Evolutionary conservation across 2,329 filamentous ascomycete species (phyloP).

Genomic region (Pseudocercospora fijiensis): DNA sequence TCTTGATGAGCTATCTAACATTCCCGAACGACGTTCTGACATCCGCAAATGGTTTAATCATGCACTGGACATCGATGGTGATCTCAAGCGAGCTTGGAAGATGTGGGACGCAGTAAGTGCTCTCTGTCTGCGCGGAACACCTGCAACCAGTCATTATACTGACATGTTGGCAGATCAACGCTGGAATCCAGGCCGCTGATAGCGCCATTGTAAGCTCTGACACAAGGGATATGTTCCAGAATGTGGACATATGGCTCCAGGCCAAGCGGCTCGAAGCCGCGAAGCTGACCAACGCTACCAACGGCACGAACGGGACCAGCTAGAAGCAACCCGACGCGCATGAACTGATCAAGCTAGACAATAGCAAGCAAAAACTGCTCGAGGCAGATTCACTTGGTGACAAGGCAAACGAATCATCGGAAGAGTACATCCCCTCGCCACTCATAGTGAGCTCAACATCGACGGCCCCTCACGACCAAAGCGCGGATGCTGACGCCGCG

Average conservation of each 20-base stretch:
- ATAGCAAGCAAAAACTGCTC: background rate
- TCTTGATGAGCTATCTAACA: constrained; percentile 66
- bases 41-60: constrained; percentile 61
- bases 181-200: constrained; percentile 57
- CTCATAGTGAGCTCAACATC: background rate
- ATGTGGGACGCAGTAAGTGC: constrained; percentile 64
- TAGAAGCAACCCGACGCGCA: background rate
- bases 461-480: background rate
- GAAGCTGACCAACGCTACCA: background rate
- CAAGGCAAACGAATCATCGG: background rate
- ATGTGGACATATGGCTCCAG: constrained; percentile 60
- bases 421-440: background rate
- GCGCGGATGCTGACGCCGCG: background rate
- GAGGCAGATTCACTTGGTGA: background rate
- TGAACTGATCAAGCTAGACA: background rate
- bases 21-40: constrained; percentile 53
- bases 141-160: background rate
- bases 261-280: constrained; percentile 24
- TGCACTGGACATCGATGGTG: constrained; percentile 57
- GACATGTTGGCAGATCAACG: constrained; percentile 50
- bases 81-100: constrained; percentile 60
- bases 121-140: background rate
- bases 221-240: constrained; percentile 56
- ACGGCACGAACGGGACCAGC: background rate
- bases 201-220: constrained; percentile 46